Conservation (phyloP, 1,139 yeast species). For the Spencermartinsiella ligniputridi region DNA sequence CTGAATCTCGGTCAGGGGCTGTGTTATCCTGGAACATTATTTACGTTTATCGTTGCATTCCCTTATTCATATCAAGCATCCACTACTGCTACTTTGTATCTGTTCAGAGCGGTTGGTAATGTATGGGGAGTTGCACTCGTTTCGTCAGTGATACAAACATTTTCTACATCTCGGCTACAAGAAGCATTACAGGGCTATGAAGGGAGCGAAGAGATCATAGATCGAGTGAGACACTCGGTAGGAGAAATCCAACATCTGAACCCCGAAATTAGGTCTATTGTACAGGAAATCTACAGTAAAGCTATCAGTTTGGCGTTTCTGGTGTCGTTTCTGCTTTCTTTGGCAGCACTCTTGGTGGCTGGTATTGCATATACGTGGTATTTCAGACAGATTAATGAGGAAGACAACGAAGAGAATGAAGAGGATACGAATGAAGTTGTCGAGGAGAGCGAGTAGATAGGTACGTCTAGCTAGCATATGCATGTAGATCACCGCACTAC, state of each 20-base stretch:
- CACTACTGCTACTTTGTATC: slow-evolving; percentile 12
- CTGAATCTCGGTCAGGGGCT: slow-evolving; percentile 15
- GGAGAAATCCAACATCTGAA: slow-evolving; percentile 5
- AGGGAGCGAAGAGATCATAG: slow-evolving; percentile 8
- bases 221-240: slow-evolving; percentile 7
- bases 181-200: slow-evolving; percentile 5
- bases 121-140: slow-evolving; percentile 16
- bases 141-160: slow-evolving; percentile 14
- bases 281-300: slow-evolving; percentile 3
- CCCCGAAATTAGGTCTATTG: slow-evolving; percentile 4
- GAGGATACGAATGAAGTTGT: no score
- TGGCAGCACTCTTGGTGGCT: slow-evolving; percentile 1
- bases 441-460: no score
- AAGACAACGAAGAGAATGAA: background rate
- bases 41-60: slow-evolving; percentile 14
- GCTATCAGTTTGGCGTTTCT: slow-evolving; percentile 9
- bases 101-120: slow-evolving; percentile 13
- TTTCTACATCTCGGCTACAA: slow-evolving; percentile 2
- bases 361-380: slow-evolving; percentile 2
- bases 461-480: no score
- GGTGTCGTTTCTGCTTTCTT: slow-evolving; percentile 3
- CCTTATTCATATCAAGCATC: slow-evolving; percentile 12
- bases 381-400: background rate
- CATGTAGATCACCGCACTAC: background rate
- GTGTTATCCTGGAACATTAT: slow-evolving; percentile 11